Base-by-base conservation (phyloP, 371 early-diverging fungal genomes). In the Circinella minor region DNA sequence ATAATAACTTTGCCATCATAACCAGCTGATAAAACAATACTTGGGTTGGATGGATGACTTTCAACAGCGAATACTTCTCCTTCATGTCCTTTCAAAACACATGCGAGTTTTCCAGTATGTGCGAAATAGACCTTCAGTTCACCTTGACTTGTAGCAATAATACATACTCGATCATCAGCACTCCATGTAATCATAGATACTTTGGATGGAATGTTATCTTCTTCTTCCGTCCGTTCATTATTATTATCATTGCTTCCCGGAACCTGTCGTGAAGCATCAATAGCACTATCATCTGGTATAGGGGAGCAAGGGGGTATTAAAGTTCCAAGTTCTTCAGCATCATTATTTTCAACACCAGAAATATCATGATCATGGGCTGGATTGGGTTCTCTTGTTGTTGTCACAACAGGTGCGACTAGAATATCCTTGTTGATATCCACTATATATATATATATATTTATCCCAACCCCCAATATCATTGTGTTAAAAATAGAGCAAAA, bases 1-100 rank as follows among this genome's bases (percentile, higher is more conserved):
- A 96, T 67, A 46, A 94, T 88, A 4, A 93, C 86, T 7, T 86
- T 82, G n/a, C 96, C 96, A 67, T 96, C 96, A 74, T 94, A 92
- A 0, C 93, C 92, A 3, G 93, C 96, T 10, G 93, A 92, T 43
- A 96, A 74, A 3, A 95, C 71, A 1, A 94, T 81, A 17, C 84
- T 78, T 3, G 86, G 78, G 63, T 93, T 92, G 0, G 71, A 64
- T 0, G 97, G 97, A 69, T 96, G 95, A 3, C 88, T 82, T 43
- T 91, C 91, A 4, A 95, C 80, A 0, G 92, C 92, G 73, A 89
- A 96, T 10, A 93, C 86, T 27, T 91, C 90, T 7, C 80, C 84
- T 5, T 74, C 71, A 67, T 94, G 95, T 0, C 88, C 91, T 13
- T 75, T 81, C 5, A 93, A 72, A 3, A 84, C 73, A 60, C 84